Percentiles rank a stretch among this genome's conserved stretches.
Conservation (phyloP, 805 yeast species). For the Suhomyces prunicola region DNA sequence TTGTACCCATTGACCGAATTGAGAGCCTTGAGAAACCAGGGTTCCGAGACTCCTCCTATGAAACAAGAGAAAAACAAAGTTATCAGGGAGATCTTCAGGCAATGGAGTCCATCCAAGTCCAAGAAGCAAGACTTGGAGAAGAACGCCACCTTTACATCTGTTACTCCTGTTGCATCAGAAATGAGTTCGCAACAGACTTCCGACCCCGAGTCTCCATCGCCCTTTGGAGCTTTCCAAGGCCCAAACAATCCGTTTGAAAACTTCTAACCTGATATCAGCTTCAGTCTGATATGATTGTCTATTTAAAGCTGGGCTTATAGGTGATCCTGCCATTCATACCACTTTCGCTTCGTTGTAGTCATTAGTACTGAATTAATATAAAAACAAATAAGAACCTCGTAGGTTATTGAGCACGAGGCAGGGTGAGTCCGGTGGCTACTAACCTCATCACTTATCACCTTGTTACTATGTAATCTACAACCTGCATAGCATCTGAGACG, state of each 20-base stretch:
- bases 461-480: background rate
- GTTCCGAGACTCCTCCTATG: conserved; percentile 3
- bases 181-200: background rate
- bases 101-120: conserved; percentile 4
- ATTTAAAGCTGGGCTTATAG: background rate
- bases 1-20: conserved; percentile 26
- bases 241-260: conserved; percentile 1
- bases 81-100: conserved; percentile 2
- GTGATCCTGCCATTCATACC: background rate
- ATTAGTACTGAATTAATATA: background rate
- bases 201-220: conserved; percentile 1
- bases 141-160: conserved; percentile 1
- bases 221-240: conserved; percentile 1
- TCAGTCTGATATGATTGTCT: background rate
- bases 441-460: too few species aligned
- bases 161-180: conserved; percentile 2
- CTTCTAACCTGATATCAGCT: background rate
- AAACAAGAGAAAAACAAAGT: background rate
- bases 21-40: conserved; percentile 12
- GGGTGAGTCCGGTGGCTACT: too few species aligned
- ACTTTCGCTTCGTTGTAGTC: background rate
- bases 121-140: conserved; percentile 1
- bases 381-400: background rate
- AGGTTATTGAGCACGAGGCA: background rate
- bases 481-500: background rate